Evolutionary conservation across 805 yeast genomes (phyloP), one percentile per base, ranked within the genome.

Genomic region (Kurtzmaniella fragi): DNA sequence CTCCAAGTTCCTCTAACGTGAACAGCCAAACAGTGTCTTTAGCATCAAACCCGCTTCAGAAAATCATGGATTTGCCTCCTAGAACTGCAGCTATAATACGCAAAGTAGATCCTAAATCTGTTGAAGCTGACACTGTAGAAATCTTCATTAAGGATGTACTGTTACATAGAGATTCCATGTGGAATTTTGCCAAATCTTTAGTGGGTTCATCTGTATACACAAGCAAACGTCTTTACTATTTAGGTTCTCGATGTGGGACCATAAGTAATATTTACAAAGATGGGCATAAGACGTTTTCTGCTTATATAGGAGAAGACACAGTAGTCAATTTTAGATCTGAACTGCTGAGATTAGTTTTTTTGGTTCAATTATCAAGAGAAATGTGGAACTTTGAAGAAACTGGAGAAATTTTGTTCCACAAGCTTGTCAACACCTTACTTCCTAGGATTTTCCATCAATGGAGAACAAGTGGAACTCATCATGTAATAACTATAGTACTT

Each of bases 351-450:
- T 65, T 91, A 41, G 76, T 87, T 12, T 84, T 90, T 36, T 69
- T 93, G 45, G 80, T 93, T 37, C 99, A 93, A 56, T 78, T 90
- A 44, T 85, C 97, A 1, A 75, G 84, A 30, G 99, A 93, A 53
- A 93, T 93, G 97, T 93, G 97, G 95, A 88, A 89, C 57, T 93
- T 93, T 59, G 98, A 93, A 60, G 96, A 90, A 53, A 84, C 84
- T 47, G 99, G 99, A 2, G 97, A 91, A 54, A 84, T 90, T 39
- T 77, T 88, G 77, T 91, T 91, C 57, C 91, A 90, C 57, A 87
- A 89, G 59, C 77, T 93, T 49, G 88, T 93, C 34, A 90, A 91
- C 56, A 84, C 95, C n/a, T 69, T 91, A 37, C 80, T 93, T 39
- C 99, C 99, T 0, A 83, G 82, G 42, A 82, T 91, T 28, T 88